A percentile compares a stretch with the other conserved stretches of the same genome.
phyloP scores from a whole-genome alignment of 768 basidiomycete genomes.

The Boletus reticuloceps region DNA sequence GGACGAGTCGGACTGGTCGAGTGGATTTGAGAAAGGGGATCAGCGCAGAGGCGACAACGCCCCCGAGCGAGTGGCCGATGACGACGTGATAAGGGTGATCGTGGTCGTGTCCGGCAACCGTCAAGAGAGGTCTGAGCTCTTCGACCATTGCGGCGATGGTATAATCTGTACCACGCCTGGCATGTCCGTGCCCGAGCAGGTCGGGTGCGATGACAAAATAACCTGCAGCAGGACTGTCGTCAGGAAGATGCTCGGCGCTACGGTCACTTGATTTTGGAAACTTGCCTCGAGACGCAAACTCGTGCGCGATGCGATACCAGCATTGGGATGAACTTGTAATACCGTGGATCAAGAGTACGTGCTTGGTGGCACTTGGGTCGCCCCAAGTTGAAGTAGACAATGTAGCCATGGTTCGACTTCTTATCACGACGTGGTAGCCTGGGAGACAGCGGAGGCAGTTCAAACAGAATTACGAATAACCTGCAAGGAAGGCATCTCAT shows the following conservation, averaged over 20 bases:
- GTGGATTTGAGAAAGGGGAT: slow-evolving; percentile 12
- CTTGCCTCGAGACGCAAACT: slow-evolving; percentile 17
- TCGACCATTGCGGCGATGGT: slow-evolving; percentile 10
- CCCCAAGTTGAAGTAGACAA: slow-evolving; percentile 18
- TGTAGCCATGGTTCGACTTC: not conserved
- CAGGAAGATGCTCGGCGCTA: not conserved
- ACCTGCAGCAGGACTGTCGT: slow-evolving; percentile 9
- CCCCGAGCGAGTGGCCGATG: slow-evolving; percentile 23
- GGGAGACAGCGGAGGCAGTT: not conserved
- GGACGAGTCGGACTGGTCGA: slow-evolving; percentile 7
- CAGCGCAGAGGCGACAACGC: slow-evolving; percentile 9
- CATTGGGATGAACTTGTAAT: slow-evolving; percentile 9
- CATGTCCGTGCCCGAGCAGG: slow-evolving; percentile 19
- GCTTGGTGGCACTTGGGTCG: slow-evolving; percentile 13
- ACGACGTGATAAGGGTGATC: slow-evolving; percentile 10
- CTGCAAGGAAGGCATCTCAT: not conserved
- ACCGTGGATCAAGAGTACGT: slow-evolving; percentile 20
- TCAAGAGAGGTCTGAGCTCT: slow-evolving; percentile 13
- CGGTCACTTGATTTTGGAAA: too few relatives aligned
- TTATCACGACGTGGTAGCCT: not conserved
- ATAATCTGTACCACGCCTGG: slow-evolving; percentile 7
- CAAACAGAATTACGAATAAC: not conserved
- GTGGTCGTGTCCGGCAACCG: too few relatives aligned
- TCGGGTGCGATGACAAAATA: slow-evolving; percentile 23
- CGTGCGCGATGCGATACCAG: slow-evolving; percentile 16